Percentiles rank a stretch among this genome's conserved stretches.
Conservation (phyloP, 306 rosid species). For the Sicyos baderoa region DNA sequence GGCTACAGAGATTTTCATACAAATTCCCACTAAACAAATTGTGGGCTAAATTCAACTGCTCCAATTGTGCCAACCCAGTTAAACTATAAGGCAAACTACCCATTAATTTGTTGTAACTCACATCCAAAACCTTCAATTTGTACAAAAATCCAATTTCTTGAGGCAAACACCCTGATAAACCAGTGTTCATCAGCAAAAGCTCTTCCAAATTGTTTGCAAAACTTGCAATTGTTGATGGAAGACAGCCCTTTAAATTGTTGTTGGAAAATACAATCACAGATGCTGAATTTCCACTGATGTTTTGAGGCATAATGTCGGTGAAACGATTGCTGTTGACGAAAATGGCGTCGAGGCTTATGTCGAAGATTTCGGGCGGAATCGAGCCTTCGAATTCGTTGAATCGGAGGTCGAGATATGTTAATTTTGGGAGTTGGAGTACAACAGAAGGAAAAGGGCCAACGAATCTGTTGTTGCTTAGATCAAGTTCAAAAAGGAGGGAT, state of each 20-base stretch:
- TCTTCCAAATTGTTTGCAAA: constrained; percentile 65
- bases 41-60: constrained; percentile 60
- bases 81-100: constrained; percentile 85
- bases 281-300: constrained; percentile 38
- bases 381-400: constrained; percentile 82
- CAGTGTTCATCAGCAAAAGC: constrained; percentile 53
- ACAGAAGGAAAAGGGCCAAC: constrained; percentile 75
- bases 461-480: constrained; percentile 75
- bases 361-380: constrained; percentile 59
- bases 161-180: constrained; percentile 73
- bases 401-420: constrained; percentile 59
- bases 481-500: constrained; percentile 60
- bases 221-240: constrained; percentile 53
- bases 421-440: constrained; percentile 50
- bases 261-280: constrained; percentile 72
- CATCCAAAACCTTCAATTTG: constrained; percentile 69
- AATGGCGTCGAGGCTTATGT: constrained; percentile 54
- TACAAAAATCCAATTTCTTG: constrained; percentile 75
- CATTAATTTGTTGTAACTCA: constrained; percentile 50
- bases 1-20: constrained; percentile 49
- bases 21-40: constrained; percentile 60
- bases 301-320: constrained; percentile 39
- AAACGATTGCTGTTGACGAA: constrained; percentile 70
- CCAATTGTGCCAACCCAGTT: constrained; percentile 69
- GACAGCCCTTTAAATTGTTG: constrained; percentile 67